Percentiles rank a stretch among this genome's conserved stretches.
Conservation (phyloP, 352 stramenopile species). For the Globisporangium orthogonon region DNA sequence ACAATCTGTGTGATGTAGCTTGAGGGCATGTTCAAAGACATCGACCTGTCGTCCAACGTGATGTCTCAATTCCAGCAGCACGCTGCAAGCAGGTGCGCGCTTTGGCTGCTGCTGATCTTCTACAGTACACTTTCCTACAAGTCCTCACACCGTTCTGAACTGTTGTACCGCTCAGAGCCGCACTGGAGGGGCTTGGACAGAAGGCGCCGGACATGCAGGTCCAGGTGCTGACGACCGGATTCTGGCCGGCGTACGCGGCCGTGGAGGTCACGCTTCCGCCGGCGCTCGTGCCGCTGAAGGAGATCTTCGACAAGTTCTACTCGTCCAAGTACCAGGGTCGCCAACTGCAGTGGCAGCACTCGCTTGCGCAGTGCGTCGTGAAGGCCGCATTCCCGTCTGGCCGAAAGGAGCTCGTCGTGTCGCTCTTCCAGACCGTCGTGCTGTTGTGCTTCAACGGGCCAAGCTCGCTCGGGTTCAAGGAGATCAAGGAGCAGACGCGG, state of each 20-base stretch:
- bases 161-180: slow-evolving; percentile 18
- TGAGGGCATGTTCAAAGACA: slow-evolving; percentile 99
- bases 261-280: slow-evolving; percentile 78
- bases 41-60: slow-evolving; percentile 93
- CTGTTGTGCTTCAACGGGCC: slow-evolving; percentile 79
- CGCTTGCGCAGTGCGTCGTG: slow-evolving; percentile 83
- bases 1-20: slow-evolving; percentile 48
- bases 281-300: slow-evolving; percentile 53
- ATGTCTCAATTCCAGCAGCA: slow-evolving; percentile 91
- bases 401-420: slow-evolving; percentile 86
- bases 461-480: slow-evolving; percentile 66
- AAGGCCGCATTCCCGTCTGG: slow-evolving; percentile 77
- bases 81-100: slow-evolving; percentile 50
- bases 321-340: slow-evolving; percentile 83
- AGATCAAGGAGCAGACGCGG: slow-evolving; percentile 84
- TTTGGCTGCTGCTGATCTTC: not conserved
- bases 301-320: slow-evolving; percentile 90
- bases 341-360: slow-evolving; percentile 90
- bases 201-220: slow-evolving; percentile 91
- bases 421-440: slow-evolving; percentile 84
- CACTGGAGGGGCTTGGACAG: slow-evolving; percentile 38
- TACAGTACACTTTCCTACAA: not conserved
- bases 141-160: not conserved
- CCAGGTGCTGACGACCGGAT: slow-evolving; percentile 96
- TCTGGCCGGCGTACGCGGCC: slow-evolving; percentile 94